Conservation (phyloP, 257 asterid genomes). For the Forsythia viridissima region DNA sequence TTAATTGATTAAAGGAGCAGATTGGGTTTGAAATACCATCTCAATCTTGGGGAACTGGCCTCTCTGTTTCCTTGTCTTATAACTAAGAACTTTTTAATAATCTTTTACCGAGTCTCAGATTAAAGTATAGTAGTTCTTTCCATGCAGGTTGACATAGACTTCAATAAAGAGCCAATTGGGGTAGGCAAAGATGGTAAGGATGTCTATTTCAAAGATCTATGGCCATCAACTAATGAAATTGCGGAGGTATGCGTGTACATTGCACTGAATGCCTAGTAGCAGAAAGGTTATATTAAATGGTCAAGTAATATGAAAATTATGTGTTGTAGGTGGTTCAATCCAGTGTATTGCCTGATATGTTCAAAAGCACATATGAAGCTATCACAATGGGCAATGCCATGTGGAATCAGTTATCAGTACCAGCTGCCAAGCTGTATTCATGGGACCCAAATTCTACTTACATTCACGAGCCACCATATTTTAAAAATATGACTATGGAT, state of each 20-base stretch:
- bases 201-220: constrained; percentile 81
- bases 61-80: neutral
- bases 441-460: constrained; percentile 90
- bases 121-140: neutral
- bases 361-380: constrained; percentile 85
- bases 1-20: neutral
- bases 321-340: constrained; percentile 74
- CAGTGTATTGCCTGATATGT: constrained; percentile 90
- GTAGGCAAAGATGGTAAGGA: constrained; percentile 80
- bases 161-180: constrained; percentile 93
- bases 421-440: constrained; percentile 62
- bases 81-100: neutral
- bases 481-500: constrained; percentile 85
- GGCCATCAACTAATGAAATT: constrained; percentile 95
- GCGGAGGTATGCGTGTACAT: constrained; percentile 58
- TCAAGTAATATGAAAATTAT: constrained; percentile 14
- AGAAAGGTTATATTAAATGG: neutral
- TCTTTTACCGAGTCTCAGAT: neutral
- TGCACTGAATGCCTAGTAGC: neutral
- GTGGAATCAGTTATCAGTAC: constrained; percentile 85
- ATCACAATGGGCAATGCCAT: constrained; percentile 83
- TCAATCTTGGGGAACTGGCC: neutral
- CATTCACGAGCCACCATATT: constrained; percentile 96
- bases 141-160: constrained; percentile 84
- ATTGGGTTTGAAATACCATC: neutral